Evolutionary conservation across 2,329 filamentous ascomycete species (phyloP).

Genomic region (Teratosphaeria epicoccoides): DNA sequence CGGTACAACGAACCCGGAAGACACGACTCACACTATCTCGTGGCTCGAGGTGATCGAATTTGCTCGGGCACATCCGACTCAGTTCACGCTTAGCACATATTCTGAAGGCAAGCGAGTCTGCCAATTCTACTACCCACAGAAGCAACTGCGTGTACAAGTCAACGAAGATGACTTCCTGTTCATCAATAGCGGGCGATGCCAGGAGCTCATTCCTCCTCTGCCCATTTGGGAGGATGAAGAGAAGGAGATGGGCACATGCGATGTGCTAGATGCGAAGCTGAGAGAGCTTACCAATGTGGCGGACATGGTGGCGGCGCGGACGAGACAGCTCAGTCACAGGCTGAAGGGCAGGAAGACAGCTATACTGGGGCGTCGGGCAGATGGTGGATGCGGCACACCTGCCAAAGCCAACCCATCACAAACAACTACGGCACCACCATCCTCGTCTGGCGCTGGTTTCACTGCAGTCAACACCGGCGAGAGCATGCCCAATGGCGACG

Average conservation of each 20-base stretch:
- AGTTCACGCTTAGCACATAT: slow-evolving; percentile 62
- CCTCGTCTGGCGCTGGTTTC: slow-evolving; percentile 34
- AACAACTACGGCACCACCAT: slow-evolving; percentile 22
- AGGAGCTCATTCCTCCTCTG: slow-evolving; percentile 70
- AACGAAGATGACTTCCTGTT: slow-evolving; percentile 79
- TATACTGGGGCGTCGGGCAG: slow-evolving; percentile 54
- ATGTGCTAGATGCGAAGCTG: slow-evolving; percentile 71
- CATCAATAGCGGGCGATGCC: slow-evolving; percentile 70
- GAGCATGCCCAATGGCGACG: slow-evolving; percentile 29
- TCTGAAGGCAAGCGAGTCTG: slow-evolving; percentile 62
- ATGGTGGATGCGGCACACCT: slow-evolving; percentile 26
- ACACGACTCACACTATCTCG: slow-evolving; percentile 44
- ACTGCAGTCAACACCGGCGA: slow-evolving; percentile 45
- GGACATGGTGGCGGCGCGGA: slow-evolving; percentile 58
- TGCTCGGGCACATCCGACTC: slow-evolving; percentile 66
- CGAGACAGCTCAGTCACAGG: slow-evolving; percentile 70
- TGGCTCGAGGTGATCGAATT: slow-evolving; percentile 84
- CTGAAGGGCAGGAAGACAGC: slow-evolving; percentile 63
- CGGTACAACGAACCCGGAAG: slow-evolving; percentile 30
- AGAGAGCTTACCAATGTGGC: slow-evolving; percentile 68
- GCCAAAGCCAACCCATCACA: slow-evolving; percentile 22
- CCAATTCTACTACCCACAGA: slow-evolving; percentile 60
- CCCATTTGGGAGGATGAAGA: slow-evolving; percentile 78
- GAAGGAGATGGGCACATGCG: slow-evolving; percentile 71
- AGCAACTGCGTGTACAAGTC: slow-evolving; percentile 73